These are phyloP conservation scores for Trypanosoma lewisi DNA, from an alignment of 208 protist species.

Conservation along the genomic window DNA sequence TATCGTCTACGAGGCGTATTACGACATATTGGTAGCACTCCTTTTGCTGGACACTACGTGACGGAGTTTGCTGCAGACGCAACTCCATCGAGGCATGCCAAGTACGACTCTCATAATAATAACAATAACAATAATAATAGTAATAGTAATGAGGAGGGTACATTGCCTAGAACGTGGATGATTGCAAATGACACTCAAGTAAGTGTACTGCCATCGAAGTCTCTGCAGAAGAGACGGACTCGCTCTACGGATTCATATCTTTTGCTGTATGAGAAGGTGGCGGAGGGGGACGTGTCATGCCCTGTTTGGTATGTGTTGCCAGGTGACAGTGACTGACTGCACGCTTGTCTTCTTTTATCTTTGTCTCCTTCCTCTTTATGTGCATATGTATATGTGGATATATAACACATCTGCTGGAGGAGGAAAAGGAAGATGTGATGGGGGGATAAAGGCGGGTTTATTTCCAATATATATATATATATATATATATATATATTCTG, in stretches of 20 bases:
- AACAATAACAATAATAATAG: neutral
- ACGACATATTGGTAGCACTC: constrained; percentile 41
- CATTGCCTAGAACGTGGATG: constrained; percentile 28
- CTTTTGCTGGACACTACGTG: constrained; percentile 67
- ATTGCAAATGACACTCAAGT: constrained; percentile 59
- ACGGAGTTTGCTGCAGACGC: constrained; percentile 39
- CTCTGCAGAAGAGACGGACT: constrained; percentile 13
- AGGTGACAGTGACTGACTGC: neutral
- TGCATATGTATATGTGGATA: no score
- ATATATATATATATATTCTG: no score
- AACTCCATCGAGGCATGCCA: neutral
- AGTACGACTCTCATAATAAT: neutral
- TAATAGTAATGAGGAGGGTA: neutral
- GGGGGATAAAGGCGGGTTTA: no score
- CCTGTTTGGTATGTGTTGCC: constrained; percentile 46
- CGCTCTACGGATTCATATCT: constrained; percentile 50
- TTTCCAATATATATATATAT: no score
- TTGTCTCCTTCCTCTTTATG: no score
- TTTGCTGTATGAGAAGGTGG: constrained; percentile 64
- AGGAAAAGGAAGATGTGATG: no score
- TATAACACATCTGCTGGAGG: no score
- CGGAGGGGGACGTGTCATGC: constrained; percentile 39
- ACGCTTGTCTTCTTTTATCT: no score
- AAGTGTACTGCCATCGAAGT: constrained; percentile 15
- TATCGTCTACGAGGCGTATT: constrained; percentile 54